Evolutionary conservation across 495 filamentous ascomycete genomes (phyloP), one percentile per base, ranked within the genome.

Genomic region (Penicillium roqueforti): DNA sequence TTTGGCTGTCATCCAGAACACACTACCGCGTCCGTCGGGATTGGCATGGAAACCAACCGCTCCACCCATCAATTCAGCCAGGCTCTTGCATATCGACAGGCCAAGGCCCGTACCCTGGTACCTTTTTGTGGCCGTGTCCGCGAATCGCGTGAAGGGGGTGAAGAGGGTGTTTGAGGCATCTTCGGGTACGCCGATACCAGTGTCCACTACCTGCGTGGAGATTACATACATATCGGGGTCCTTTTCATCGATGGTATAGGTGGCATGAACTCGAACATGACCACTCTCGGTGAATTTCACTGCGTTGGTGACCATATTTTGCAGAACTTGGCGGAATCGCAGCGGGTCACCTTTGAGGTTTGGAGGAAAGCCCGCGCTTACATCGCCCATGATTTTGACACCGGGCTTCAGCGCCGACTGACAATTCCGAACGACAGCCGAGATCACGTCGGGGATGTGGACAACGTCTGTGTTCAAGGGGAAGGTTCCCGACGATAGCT

Each of bases 261-360:
- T 58, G 6, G 80, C 69, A 5, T 70, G 65, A 3, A 82, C 62
- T 16, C 76, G 80, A 10, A 95, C 82, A 49, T 77, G 79, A 1
- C 91, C 91, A 22, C 81, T 73, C 25, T 83, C 83, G 0, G 91
- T 95, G 59, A 95, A 95, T 57, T 96, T 95, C 68, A 92, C 89
- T 51, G 86, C 88, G 61, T 96, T 96, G 8, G 87, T 86, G n/a
- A 95, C 75, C 13, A 96, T 68, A 61, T 95, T 96, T 23, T 86
- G 89, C 11, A 95, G 77, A 29, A 96, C 85, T 68, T 95, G 91
- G 16, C 89, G 80, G 42, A 92, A 79, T 31, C 91, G 76, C 0
- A 87, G 81, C 1, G 90, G 86, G 62, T 96, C 91, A 6, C 91
- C 91, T 62, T 68, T 65, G 25, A 79, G 25, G 25, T 55, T 45